Evolutionary conservation across 2,329 filamentous ascomycete genomes (phyloP), one percentile per base, ranked within the genome.

Genomic region (Penicillium sp.): DNA sequence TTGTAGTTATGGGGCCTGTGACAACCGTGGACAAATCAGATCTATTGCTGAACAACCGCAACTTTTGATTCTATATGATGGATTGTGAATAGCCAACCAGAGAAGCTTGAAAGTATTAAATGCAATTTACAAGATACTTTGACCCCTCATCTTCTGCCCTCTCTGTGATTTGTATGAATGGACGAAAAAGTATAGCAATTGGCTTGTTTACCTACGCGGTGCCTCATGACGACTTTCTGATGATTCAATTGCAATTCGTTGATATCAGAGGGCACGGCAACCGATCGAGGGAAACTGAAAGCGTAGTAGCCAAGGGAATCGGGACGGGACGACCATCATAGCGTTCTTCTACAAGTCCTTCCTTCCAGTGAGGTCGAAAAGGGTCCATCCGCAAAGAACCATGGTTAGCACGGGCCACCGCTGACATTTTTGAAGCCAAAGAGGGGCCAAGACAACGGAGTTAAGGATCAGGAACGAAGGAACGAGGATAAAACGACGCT

Each of bases 371-470:
- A 25, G 49, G n/a, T 38, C 5, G 25, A 17, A 54, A 28, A 60
- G 37, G 17, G 34, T 57, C 58, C 47, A 37, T 43, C 31, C 20
- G 51, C 20, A n/a, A 56, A 15, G 55, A 61, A 59, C 62, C 60
- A 61, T 57, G 58, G 60, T 61, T 63, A 55, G 51, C 31, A 49
- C 25, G 41, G 48, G 52, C 52, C 45, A 55, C 50, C 34, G 48
- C 55, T 59, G 56, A 56, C 56, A 42, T 53, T 39, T 25, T 49
- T 14, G 14, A 45, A 3, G 37, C 47, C 28, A 50, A 28, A 56
- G 54, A 55, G 57, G 47, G 39, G 39, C 54, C 22, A 54, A 51
- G 55, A 51, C 53, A 55, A 58, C 45, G 52, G 49, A 60, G 37
- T 55, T 25, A 50, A 56, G 12, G 37, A 51, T 50, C 47, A 14